Evolutionary conservation across 306 rosid species (phyloP).

Genomic region (Corylus avellana): DNA sequence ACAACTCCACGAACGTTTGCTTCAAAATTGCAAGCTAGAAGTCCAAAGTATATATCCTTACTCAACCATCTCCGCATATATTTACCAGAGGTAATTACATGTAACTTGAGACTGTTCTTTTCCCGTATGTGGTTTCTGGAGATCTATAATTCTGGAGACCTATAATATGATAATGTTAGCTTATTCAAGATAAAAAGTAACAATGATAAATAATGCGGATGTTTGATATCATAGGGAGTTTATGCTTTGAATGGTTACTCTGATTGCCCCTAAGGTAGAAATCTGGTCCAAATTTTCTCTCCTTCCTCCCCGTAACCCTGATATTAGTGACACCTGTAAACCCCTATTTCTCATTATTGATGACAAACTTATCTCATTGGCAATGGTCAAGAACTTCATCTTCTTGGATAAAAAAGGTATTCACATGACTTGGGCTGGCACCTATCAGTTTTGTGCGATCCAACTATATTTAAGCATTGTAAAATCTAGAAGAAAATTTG

Average conservation of each 20-base stretch:
- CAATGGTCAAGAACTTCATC: constrained; percentile 2
- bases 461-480: not conserved
- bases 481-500: not conserved
- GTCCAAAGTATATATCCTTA: constrained; percentile 96
- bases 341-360: not conserved
- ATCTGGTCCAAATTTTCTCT: not conserved
- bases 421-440: not conserved
- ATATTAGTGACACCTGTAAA: constrained; percentile 10
- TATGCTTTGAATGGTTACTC: not conserved
- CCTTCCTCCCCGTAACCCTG: not conserved
- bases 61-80: constrained; percentile 97
- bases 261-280: not conserved
- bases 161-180: not conserved
- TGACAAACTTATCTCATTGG: not conserved
- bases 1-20: constrained; percentile 73
- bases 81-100: constrained; percentile 82
- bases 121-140: not conserved
- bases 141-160: not conserved
- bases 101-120: not conserved
- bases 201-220: not conserved
- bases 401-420: not conserved
- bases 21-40: constrained; percentile 88
- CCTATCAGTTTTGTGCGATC: not conserved
- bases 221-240: constrained; percentile 4
- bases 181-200: not conserved